Base-by-base conservation (phyloP, 176 grass and related monocot genomes). In the Cocos nucifera region DNA sequence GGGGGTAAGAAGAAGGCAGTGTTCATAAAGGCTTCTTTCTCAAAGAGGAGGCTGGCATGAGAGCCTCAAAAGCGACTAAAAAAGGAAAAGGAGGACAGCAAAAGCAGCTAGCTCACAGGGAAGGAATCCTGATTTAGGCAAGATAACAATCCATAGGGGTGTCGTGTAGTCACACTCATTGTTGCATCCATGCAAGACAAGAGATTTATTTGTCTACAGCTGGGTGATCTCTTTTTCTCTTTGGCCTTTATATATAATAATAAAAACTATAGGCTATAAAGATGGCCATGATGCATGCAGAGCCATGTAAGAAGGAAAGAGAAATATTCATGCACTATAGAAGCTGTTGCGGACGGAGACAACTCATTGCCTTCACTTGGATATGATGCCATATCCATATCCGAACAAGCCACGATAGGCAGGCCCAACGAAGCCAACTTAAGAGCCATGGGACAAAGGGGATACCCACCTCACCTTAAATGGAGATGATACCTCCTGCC, bases 171-270 rank as follows among this genome's bases (percentile, higher is more conserved):
- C 77, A 75, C 79, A 73, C 63, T 80, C 73, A 73, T 20, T 73
- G 90, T 86, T 89, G 61, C 79, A 83, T 76, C 73, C 77, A 86
- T 83, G 79, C 86, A 84, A 84, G 90, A 86, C 90, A 89, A 89
- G 76, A 59, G 80, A 86, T 81, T 71, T 64, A 73, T 78, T 84
- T 95, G 79, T 89, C 83, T 81, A 86, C 76, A 76, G 70, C 74
- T 65, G 65, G 67, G 58, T 48, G 71, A 66, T 79, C 56, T 60
- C 68, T 61, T 51, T 52, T 65, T 53, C 63, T 73, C 71, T 29
- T 44, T 14, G 35, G 9, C 35, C 35, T 44, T 44, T 10, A 3
- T 14, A 3, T 69, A 70, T 70, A 74, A 87, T 73, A 76, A 58
- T 73, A 61, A 79, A 56, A 66, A 83, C 70, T 88, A 82, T 84